These are phyloP conservation scores for Coniosporium tulheliwenetii DNA, from an alignment of 2,329 filamentous ascomycete genomes.

Conservation along the genomic window DNA sequence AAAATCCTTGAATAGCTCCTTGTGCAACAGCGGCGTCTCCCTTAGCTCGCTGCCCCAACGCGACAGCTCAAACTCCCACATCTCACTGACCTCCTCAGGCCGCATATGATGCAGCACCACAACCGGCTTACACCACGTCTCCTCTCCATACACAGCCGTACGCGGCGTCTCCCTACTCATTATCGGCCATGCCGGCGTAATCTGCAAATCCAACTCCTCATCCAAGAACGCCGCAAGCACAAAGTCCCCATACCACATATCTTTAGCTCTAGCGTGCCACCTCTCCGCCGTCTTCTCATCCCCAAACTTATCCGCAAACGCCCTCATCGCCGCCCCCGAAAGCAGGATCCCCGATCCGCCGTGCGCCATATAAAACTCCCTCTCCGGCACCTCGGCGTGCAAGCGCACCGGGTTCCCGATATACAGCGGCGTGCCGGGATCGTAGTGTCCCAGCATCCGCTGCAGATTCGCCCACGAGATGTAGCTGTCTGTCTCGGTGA, in stretches of 20 bases:
- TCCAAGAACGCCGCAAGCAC: conserved; percentile 33
- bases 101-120: conserved; percentile 18
- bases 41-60: conserved; percentile 4
- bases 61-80: conserved; percentile 14
- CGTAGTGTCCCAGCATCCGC: conserved; percentile 18
- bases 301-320: conserved; percentile 25
- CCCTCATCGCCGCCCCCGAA: conserved; percentile 29
- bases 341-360: conserved; percentile 34
- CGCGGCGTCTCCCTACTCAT: conserved; percentile 26
- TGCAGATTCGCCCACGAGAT: conserved; percentile 32
- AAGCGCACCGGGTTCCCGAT: conserved; percentile 18
- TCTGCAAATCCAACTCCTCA: conserved; percentile 23
- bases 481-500: conserved; percentile 41
- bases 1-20: conserved; percentile 17
- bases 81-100: conserved; percentile 9
- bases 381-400: conserved; percentile 21
- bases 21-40: conserved; percentile 15
- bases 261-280: conserved; percentile 25
- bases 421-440: conserved; percentile 29
- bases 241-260: conserved; percentile 39
- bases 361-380: conserved; percentile 28
- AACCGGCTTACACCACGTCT: conserved; percentile 26
- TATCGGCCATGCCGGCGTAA: conserved; percentile 26
- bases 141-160: conserved; percentile 21
- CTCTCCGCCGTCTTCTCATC: conserved; percentile 15